A percentile compares a stretch with the other conserved stretches of the same genome.
phyloP scores from a whole-genome alignment of 2,329 filamentous ascomycete species.

The Lizonia empirigonia region DNA sequence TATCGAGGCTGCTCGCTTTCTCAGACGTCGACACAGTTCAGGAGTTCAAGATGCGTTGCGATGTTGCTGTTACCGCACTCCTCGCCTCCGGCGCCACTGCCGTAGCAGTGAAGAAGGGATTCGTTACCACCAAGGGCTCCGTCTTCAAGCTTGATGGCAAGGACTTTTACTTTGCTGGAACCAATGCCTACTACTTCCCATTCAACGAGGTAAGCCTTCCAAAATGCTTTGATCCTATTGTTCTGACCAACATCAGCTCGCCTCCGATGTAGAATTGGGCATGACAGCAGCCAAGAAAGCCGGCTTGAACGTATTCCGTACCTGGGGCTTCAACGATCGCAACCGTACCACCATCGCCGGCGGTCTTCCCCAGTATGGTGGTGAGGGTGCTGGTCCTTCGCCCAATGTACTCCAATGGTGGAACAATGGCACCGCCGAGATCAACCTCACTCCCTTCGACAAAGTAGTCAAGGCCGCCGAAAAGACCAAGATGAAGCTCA shows the following conservation, averaged over 20 bases:
- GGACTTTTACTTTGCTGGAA: slow-evolving; percentile 63
- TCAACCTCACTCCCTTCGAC: slow-evolving; percentile 56
- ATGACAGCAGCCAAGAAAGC: slow-evolving; percentile 55
- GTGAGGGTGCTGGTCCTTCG: slow-evolving; percentile 54
- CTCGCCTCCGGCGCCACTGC: slow-evolving; percentile 25
- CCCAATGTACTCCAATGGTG: slow-evolving; percentile 54
- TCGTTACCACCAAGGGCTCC: slow-evolving; percentile 57
- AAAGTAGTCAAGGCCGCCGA: slow-evolving; percentile 59
- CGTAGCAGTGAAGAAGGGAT: slow-evolving; percentile 43
- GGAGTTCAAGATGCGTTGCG: slow-evolving; percentile 21
- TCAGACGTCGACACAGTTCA: neutral
- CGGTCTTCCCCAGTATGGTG: slow-evolving; percentile 60
- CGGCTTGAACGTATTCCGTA: slow-evolving; percentile 60
- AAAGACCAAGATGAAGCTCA: slow-evolving; percentile 58
- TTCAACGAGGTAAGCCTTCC: slow-evolving; percentile 55
- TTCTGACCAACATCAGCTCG: slow-evolving; percentile 45
- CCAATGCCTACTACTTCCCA: slow-evolving; percentile 63
- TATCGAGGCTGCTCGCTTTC: slow-evolving; percentile 4
- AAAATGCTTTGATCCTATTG: neutral
- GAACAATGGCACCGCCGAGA: slow-evolving; percentile 54
- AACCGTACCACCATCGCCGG: slow-evolving; percentile 54
- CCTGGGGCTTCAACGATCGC: slow-evolving; percentile 65
- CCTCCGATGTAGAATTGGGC: slow-evolving; percentile 55
- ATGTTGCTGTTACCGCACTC: slow-evolving; percentile 21
- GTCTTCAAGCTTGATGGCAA: slow-evolving; percentile 62